These are phyloP conservation scores for Lactarius quietus DNA, from an alignment of 768 basidiomycete species.

Conservation along the genomic window DNA sequence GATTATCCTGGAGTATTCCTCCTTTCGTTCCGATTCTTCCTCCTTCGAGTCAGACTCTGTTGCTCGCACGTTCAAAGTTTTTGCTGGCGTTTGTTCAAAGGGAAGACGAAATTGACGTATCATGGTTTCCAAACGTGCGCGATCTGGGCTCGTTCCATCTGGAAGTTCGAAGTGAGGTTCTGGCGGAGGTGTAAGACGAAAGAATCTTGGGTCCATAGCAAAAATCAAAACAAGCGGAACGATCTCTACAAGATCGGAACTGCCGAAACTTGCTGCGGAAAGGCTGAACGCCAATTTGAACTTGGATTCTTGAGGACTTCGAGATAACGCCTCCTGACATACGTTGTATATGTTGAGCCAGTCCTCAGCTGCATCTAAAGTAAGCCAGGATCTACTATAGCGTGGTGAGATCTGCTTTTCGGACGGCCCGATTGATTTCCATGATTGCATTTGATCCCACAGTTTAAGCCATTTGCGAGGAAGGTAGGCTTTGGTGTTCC, in stretches of 20 bases:
- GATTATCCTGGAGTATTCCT: neutral
- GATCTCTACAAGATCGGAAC: neutral
- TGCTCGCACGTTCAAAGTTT: neutral
- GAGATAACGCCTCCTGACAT: neutral
- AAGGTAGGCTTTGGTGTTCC: neutral
- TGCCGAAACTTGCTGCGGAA: neutral
- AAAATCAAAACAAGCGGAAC: neutral
- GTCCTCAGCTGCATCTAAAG: constrained; percentile 1
- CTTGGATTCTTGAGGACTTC: neutral
- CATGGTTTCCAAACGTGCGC: neutral
- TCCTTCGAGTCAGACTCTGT: neutral
- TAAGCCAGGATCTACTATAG: constrained; percentile 12
- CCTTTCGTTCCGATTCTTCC: neutral
- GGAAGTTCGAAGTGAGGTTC: neutral
- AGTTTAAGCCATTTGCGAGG: neutral
- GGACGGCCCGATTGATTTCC: constrained; percentile 8
- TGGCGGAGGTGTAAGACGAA: neutral
- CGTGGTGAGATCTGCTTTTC: neutral
- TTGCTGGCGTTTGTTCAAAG: neutral
- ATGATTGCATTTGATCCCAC: neutral
- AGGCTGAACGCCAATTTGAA: constrained; percentile 4
- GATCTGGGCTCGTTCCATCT: neutral
- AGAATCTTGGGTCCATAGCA: neutral
- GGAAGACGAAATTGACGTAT: neutral
- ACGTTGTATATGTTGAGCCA: neutral